These are phyloP conservation scores for Lablab purpureus DNA, from an alignment of 306 rosid species.

Conservation along the genomic window DNA sequence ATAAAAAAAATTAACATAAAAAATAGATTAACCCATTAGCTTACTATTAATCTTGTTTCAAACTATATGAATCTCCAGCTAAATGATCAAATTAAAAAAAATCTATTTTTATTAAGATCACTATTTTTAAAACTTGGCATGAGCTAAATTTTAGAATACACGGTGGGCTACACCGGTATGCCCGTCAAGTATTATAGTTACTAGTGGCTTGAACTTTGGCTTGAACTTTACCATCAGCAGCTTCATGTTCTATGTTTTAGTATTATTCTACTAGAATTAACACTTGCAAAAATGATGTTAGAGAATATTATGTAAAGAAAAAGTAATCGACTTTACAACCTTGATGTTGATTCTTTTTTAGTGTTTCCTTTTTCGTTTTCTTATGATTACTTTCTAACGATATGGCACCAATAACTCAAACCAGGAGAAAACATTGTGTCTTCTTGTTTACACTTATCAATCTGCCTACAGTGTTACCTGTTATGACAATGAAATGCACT, in stretches of 20 bases:
- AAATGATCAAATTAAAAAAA: no score
- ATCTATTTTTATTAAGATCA: no score
- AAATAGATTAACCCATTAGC: no score
- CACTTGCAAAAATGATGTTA: background rate
- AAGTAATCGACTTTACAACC: conserved; percentile 26
- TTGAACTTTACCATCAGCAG: background rate
- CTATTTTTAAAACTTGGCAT: no score
- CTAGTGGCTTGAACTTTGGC: no score
- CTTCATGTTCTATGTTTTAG: background rate
- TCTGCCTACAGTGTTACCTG: background rate
- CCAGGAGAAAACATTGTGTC: background rate
- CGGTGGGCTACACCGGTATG: no score
- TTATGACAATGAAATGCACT: background rate
- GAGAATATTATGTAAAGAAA: background rate
- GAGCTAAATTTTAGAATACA: no score
- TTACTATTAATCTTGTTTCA: no score
- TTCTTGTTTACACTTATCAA: conserved; percentile 1
- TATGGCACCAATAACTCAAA: background rate
- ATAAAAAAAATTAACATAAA: no score
- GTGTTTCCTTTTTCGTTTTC: background rate
- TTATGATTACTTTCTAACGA: background rate
- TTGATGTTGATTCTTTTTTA: background rate
- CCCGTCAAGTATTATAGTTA: no score
- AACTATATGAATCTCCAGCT: no score
- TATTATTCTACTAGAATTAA: background rate